Evolutionary conservation across 2,329 filamentous ascomycete genomes (phyloP).

Genomic region (Sporothrix dimorphospora): DNA sequence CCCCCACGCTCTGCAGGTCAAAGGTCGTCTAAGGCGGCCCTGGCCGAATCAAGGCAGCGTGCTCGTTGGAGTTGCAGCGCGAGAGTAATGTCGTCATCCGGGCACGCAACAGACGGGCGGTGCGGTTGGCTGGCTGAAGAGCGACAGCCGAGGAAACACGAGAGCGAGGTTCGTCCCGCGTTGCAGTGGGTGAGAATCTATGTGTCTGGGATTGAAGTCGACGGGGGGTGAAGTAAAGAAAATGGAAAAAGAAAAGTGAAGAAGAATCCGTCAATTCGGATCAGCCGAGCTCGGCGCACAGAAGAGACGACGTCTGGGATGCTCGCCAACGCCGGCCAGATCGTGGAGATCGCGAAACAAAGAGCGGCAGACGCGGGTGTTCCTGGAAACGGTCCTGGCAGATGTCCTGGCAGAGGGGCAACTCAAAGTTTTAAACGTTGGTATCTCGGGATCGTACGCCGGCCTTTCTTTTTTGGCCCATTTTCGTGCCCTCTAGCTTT

Average conservation of each 20-base stretch:
- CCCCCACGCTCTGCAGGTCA: conserved; percentile 26
- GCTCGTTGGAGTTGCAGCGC: background rate
- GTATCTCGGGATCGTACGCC: conserved; percentile 21
- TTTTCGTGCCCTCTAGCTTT: conserved; percentile 6
- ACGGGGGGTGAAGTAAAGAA: background rate
- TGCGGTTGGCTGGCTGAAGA: conserved; percentile 23
- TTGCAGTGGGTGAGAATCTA: background rate
- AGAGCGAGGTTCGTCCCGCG: background rate
- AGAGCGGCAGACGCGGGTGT: background rate
- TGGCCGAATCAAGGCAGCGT: conserved; percentile 27
- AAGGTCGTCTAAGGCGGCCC: background rate
- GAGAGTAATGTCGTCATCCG: conserved; percentile 34
- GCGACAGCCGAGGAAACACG: background rate
- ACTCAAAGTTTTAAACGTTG: conserved; percentile 7
- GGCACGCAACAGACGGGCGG: conserved; percentile 33
- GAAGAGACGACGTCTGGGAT: background rate
- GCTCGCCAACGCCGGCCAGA: background rate
- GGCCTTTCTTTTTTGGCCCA: background rate
- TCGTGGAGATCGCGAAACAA: background rate
- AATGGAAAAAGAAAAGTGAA: background rate
- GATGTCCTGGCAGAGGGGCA: background rate
- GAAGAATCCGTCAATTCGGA: conserved; percentile 12
- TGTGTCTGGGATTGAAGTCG: conserved; percentile 8
- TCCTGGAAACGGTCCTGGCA: background rate
- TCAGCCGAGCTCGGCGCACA: background rate